Conservation (phyloP, 179 eudicot species). For the Nepenthes alata region DNA sequence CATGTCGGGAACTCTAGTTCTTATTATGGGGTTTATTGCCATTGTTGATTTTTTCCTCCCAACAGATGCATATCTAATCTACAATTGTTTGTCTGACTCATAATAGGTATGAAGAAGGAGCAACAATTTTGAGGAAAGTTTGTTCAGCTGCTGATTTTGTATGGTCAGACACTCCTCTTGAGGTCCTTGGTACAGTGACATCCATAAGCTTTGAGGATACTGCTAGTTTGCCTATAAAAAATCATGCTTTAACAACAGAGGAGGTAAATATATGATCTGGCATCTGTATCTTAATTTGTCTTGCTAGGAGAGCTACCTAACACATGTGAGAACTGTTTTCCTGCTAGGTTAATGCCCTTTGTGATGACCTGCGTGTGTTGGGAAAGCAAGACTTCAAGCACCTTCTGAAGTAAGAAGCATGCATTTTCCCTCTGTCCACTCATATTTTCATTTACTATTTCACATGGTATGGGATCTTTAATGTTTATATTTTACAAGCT, state of each 20-base stretch:
- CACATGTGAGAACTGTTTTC: not conserved
- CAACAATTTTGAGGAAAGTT: constrained; percentile 51
- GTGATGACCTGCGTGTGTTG: constrained; percentile 81
- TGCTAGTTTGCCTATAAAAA: constrained; percentile 45
- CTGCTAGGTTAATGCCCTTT: constrained; percentile 53
- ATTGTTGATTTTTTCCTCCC: too few species aligned
- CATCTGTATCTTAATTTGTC: not conserved
- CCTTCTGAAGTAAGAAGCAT: constrained; percentile 58
- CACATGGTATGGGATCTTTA: too few species aligned
- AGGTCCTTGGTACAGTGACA: constrained; percentile 67
- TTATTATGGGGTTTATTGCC: too few species aligned
- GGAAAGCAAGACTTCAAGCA: constrained; percentile 92
- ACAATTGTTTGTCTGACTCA: not conserved
- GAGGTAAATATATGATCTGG: constrained; percentile 40
- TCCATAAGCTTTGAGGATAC: constrained; percentile 56
- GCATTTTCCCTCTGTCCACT: not conserved
- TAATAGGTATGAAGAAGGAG: constrained; percentile 69
- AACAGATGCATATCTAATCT: not conserved
- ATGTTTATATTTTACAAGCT: too few species aligned
- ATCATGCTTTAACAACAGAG: constrained; percentile 61
- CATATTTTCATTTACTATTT: not conserved
- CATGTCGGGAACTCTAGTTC: too few species aligned
- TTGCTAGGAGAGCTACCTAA: not conserved
- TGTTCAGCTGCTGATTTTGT: constrained; percentile 72
- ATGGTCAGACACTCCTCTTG: constrained; percentile 58